Evolutionary conservation across 768 basidiomycete genomes (phyloP), one percentile per base, ranked within the genome.

Genomic region (Trametes cubensis): DNA sequence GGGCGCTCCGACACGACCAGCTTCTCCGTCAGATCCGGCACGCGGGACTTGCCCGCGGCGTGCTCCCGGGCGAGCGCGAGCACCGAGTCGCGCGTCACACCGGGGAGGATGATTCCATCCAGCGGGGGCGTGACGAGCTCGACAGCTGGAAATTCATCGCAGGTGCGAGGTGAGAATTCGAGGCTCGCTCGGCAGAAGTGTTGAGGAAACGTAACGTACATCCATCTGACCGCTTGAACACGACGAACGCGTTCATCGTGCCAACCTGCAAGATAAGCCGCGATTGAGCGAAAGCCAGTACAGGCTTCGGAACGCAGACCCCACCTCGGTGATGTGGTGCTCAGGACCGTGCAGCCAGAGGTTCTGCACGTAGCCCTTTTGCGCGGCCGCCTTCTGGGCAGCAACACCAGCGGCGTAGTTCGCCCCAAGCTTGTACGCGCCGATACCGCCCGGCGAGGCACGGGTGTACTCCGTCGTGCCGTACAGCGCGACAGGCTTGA

Each of bases 241-340:
- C 91, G 46, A 89, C 85, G 63, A 95, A 95, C 72, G 94, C 75
- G 75, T 96, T 96, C 94, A 95, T 95, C 1, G 93, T 94, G 44
- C 94, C 94, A 44, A 94, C 93, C 75, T 79, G 68, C 18, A 4
- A 26, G 51, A 23, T 11, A n/a, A 30, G 21, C 40, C 15, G 28
- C 18, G 44, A 4, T n/a, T 42, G 17, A 59, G 28, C 23, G 50
- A 14, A 1, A 26, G 30, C 7, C 40, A 23, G n/a, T 6, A 26
- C 23, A 21, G 0, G 26, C 41, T 3, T 2, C 11, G 3, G 7
- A 23, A 4, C 3, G 8, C 11, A 62, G 69, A 50, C 34, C 34
- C 34, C 55, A 78, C 79, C 72, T 83, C 83, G 4, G 82, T 85
- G 51, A 83, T 68, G 63, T 78, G 71, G 64, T 82, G 78, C 53